These are phyloP conservation scores for Calocybe indica DNA, from an alignment of 768 basidiomycete species.

Conservation along the genomic window DNA sequence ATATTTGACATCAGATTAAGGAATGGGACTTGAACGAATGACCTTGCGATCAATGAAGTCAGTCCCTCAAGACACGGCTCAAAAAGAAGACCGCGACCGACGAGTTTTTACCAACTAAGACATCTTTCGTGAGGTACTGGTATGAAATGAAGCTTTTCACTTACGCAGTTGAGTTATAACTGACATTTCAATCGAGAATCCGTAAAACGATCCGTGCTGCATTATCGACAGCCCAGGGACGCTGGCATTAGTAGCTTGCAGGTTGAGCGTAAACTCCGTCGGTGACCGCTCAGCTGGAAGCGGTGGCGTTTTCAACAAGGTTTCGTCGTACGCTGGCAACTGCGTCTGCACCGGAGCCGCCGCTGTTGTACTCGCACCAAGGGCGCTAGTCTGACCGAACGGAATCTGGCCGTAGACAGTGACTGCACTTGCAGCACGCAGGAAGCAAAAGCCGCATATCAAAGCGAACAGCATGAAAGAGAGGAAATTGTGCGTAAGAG, in stretches of 20 bases:
- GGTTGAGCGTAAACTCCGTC: conserved; percentile 36
- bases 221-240: conserved; percentile 31
- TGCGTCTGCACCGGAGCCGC: conserved; percentile 28
- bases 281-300: conserved; percentile 38
- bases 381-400: conserved; percentile 15
- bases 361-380: conserved; percentile 13
- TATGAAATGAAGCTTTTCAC: conserved; percentile 27
- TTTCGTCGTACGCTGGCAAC: conserved; percentile 47
- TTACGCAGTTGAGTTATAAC: conserved; percentile 60
- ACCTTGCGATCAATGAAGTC: conserved; percentile 21
- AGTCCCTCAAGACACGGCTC: conserved; percentile 9
- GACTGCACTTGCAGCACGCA: conserved; percentile 12
- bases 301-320: conserved; percentile 41
- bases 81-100: conserved; percentile 14
- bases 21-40: conserved; percentile 48
- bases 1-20: conserved; percentile 63
- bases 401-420: conserved; percentile 29
- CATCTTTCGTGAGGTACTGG: background rate
- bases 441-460: background rate
- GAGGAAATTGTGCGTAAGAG: too few species aligned
- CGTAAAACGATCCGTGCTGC: conserved; percentile 53
- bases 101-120: conserved; percentile 49
- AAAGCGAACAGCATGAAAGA: too few species aligned
- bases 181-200: conserved; percentile 75
- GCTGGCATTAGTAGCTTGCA: conserved; percentile 26